phyloP scores from a whole-genome alignment of 495 filamentous ascomycete species.

The Xylaria curta region DNA sequence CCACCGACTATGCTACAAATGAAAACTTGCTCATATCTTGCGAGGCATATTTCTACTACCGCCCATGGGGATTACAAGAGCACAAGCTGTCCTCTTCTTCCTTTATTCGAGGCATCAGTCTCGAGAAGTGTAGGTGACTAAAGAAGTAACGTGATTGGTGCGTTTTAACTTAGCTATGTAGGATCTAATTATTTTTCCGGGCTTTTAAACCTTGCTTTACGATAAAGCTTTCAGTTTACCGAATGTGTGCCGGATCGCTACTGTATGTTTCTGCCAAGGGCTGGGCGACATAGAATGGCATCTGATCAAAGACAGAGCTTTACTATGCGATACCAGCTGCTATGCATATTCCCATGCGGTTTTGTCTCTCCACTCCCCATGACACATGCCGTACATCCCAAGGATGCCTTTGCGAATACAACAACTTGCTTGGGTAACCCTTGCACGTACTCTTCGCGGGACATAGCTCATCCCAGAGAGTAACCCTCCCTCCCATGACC shows the following conservation, averaged over 20 bases:
- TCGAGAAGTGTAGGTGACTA: background rate
- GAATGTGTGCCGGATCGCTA: background rate
- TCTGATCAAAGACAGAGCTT: slow-evolving; percentile 2
- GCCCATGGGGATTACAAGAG: background rate
- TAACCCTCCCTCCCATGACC: slow-evolving; percentile 5
- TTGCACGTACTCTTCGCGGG: slow-evolving; percentile 6
- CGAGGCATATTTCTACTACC: background rate
- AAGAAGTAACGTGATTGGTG: slow-evolving; percentile 5
- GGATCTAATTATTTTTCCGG: background rate
- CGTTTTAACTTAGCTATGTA: background rate
- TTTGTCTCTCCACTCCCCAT: background rate
- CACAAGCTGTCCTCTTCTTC: background rate
- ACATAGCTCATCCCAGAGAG: background rate
- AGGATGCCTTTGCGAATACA: background rate
- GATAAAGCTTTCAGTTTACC: background rate
- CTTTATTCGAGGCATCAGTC: background rate
- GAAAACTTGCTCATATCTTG: slow-evolving; percentile 20
- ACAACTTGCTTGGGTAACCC: slow-evolving; percentile 7
- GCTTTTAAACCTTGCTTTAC: background rate
- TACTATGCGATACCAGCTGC: background rate
- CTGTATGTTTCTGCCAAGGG: slow-evolving; percentile 12
- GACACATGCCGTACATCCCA: slow-evolving; percentile 7
- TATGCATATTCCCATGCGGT: background rate
- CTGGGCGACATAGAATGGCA: slow-evolving; percentile 3
- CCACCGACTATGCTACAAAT: slow-evolving; percentile 12